Conservation (phyloP, 2,329 filamentous ascomycete species). For the Penicillium italicum region DNA sequence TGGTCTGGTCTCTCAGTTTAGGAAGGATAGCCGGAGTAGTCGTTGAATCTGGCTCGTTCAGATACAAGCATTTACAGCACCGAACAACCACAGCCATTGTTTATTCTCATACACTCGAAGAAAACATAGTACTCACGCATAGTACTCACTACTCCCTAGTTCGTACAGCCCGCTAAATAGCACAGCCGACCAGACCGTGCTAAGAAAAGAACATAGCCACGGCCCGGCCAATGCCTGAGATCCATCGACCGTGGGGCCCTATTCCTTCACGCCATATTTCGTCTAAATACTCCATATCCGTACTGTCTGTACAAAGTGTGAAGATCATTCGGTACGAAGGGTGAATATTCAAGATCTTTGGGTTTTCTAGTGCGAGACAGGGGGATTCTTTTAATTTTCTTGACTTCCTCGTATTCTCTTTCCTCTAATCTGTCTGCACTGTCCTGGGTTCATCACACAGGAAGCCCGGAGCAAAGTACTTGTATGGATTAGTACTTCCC, state of each 20-base stretch:
- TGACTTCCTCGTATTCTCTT: neutral
- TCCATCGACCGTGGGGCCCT: neutral
- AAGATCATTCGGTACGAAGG: too few relatives aligned
- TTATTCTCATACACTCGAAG: neutral
- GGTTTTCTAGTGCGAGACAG: too few relatives aligned
- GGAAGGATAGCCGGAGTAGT: neutral
- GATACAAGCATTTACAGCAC: neutral
- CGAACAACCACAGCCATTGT: neutral
- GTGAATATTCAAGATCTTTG: too few relatives aligned
- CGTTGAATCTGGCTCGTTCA: neutral
- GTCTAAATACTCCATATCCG: neutral
- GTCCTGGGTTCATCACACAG: neutral
- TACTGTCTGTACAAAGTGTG: neutral
- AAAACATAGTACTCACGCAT: neutral
- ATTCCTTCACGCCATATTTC: neutral
- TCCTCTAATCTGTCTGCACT: neutral
- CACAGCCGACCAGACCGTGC: neutral
- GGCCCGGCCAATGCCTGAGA: neutral
- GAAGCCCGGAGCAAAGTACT: neutral
- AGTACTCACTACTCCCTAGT: neutral
- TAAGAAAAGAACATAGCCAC: neutral
- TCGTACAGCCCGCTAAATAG: neutral
- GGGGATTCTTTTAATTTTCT: neutral
- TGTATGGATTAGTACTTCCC: neutral
- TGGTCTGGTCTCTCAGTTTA: neutral